These are phyloP conservation scores for Senna tora DNA, from an alignment of 306 rosid genomes.

Conservation along the genomic window DNA sequence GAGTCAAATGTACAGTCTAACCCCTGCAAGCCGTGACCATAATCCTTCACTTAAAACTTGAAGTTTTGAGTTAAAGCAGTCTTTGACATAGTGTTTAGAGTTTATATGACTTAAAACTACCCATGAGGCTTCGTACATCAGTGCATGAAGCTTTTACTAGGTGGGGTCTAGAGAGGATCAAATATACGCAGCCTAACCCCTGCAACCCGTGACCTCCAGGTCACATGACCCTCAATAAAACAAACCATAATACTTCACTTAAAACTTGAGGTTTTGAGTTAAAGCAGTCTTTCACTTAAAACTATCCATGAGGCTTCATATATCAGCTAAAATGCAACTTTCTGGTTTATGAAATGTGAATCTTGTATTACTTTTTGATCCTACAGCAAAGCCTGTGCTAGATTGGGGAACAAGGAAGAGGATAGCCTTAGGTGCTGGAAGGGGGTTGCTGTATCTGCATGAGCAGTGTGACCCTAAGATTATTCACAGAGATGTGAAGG, in stretches of 20 bases:
- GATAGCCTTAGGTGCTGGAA: conserved; percentile 88
- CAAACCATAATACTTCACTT: too few relatives aligned
- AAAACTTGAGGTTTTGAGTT: too few relatives aligned
- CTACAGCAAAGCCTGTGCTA: conserved; percentile 76
- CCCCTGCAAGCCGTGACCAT: too few relatives aligned
- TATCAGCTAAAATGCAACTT: background rate
- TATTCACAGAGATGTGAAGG: conserved; percentile 95
- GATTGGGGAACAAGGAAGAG: conserved; percentile 91
- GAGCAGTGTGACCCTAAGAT: conserved; percentile 99
- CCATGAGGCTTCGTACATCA: background rate
- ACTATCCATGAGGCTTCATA: background rate
- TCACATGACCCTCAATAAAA: too few relatives aligned
- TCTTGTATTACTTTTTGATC: conserved; percentile 21
- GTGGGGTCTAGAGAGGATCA: too few relatives aligned
- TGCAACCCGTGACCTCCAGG: too few relatives aligned
- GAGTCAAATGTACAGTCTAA: too few relatives aligned
- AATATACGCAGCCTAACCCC: too few relatives aligned
- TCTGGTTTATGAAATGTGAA: conserved; percentile 13
- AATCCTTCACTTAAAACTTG: too few relatives aligned
- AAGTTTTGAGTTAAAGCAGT: too few relatives aligned
- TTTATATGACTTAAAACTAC: background rate
- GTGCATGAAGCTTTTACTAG: too few relatives aligned
- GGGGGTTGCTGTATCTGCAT: conserved; percentile 86
- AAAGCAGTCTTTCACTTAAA: background rate
- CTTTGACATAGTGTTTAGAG: too few relatives aligned